Conservation (phyloP, 164 flowering plant genomes). For the Stephania yunnanensis region DNA sequence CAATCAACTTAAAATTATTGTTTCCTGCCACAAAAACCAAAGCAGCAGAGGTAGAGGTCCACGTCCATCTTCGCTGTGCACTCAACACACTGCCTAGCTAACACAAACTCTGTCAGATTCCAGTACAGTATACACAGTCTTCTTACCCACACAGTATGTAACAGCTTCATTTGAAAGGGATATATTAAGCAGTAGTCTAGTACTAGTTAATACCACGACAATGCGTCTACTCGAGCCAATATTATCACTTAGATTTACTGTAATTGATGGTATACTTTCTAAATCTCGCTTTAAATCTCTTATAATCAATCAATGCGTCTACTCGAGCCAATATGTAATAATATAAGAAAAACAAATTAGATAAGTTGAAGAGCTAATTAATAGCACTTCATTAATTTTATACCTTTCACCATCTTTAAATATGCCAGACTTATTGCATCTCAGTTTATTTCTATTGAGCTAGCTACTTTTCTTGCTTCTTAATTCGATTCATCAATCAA, state of each 20-base stretch:
- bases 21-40: not conserved
- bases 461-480: too few species aligned
- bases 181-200: too few species aligned
- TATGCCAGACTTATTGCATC: too few species aligned
- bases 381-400: not conserved
- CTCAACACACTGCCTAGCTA: constrained; percentile 21
- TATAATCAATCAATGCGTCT: not conserved
- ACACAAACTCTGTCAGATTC: constrained; percentile 21
- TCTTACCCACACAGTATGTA: not conserved
- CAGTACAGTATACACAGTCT: constrained; percentile 21
- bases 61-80: constrained; percentile 2
- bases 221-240: too few species aligned
- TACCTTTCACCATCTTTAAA: not conserved
- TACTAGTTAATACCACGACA: too few species aligned
- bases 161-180: too few species aligned
- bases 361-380: not conserved
- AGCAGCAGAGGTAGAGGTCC: constrained; percentile 14
- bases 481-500: not conserved
- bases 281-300: too few species aligned
- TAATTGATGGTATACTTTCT: too few species aligned
- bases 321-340: not conserved
- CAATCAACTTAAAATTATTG: constrained; percentile 14
- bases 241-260: too few species aligned
- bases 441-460: not conserved
- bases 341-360: too few species aligned